Evolutionary conservation across 2,329 filamentous ascomycete genomes (phyloP).

Genomic region (Incumbomyces delicatus): DNA sequence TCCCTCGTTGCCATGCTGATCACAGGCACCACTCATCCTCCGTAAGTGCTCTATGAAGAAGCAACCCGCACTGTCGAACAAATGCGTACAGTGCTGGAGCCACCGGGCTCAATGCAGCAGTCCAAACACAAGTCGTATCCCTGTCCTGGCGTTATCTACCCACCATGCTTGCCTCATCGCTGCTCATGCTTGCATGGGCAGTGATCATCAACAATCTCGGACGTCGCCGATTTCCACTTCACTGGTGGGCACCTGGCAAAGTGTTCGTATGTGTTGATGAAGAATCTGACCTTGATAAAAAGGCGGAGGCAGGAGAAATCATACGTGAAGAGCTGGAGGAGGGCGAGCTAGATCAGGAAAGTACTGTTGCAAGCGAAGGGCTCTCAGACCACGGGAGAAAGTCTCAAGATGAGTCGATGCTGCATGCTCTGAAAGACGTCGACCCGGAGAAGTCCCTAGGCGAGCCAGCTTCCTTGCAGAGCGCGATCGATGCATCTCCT

Average conservation of each 20-base stretch:
- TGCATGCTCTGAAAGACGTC: too few species aligned
- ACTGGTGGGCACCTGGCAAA: conserved; percentile 23
- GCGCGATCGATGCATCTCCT: conserved; percentile 3
- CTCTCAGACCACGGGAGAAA: neutral
- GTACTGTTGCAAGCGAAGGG: conserved; percentile 4
- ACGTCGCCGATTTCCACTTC: conserved; percentile 24
- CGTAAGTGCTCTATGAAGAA: conserved; percentile 12
- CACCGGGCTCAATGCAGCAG: conserved; percentile 26
- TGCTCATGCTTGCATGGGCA: conserved; percentile 23
- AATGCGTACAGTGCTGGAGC: conserved; percentile 21
- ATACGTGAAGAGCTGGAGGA: conserved; percentile 8
- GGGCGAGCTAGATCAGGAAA: conserved; percentile 7
- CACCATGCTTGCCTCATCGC: conserved; percentile 24
- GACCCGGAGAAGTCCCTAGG: too few species aligned
- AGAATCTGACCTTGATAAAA: neutral
- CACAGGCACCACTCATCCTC: conserved; percentile 26
- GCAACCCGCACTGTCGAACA: too few species aligned
- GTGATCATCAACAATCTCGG: conserved; percentile 26
- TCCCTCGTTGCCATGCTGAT: conserved; percentile 28
- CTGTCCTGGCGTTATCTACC: conserved; percentile 28
- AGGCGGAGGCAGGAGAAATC: conserved; percentile 7
- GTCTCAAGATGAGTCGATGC: too few species aligned
- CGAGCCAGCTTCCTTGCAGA: conserved; percentile 5
- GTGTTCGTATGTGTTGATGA: conserved; percentile 9
- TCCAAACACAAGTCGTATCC: conserved; percentile 21